Evolutionary conservation across 129 eudicot species (phyloP), one percentile per base, ranked within the genome.

Genomic region (Centaurea solstitialis): DNA sequence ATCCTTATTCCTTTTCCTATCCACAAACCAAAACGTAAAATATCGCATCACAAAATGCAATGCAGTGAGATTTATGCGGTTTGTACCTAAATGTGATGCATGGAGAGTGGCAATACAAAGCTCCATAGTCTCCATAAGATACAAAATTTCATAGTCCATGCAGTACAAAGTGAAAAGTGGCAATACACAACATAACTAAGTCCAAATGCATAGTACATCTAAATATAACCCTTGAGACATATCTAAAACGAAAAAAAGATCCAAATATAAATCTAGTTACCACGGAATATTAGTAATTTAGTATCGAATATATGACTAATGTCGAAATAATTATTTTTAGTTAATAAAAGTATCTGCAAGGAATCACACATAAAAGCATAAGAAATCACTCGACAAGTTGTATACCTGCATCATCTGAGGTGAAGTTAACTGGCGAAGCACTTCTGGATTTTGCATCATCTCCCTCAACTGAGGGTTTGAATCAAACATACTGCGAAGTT

Each of bases 341-440:
- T 57, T 15, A 17, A 57, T 57, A 57, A 57, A 57, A n/a, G 6
- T n/a, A 57, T 57, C 4, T 5, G 65, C 22, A 57, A n/a, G 82
- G 21, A 21, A 23, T 15, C 38, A 61, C 18, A 74, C 23, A 69
- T 40, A 41, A 70, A 45, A 62, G 24, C 15, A 70, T 4, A 28
- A 20, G 6, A 15, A 45, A 81, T 18, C 41, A 74, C 37, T 43
- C 81, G 28, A 23, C 66, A 64, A 57, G 28, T 17, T 37, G 10
- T 72, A 68, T 82, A 95, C 99, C 99, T 95, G 99, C 97, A 95
- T 89, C 78, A 87, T 86, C 80, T 95, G 97, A 75, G 99, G 97
- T 10, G 97, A 89, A 26, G 94, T 84, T 74, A 95, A 67, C 80
- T 90, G 90, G 22, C 97, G 94, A 83, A 95, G 88, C 59, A 90